These are phyloP conservation scores for Herpetomonas samuelpessoai DNA, from an alignment of 208 protist genomes.

Conservation along the genomic window DNA sequence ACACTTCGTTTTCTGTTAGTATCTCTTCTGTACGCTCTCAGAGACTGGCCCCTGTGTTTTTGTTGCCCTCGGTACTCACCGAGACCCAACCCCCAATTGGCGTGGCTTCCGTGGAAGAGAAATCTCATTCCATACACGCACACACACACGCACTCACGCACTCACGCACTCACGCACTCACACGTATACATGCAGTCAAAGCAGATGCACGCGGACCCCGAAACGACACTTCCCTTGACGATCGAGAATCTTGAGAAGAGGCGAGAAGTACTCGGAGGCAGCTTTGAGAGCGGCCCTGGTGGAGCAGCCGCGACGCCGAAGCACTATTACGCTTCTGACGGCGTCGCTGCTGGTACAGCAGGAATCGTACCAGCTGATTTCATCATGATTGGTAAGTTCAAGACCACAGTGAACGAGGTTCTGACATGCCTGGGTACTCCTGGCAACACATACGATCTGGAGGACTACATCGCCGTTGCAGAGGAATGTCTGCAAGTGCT, in stretches of 20 bases:
- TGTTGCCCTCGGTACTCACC: no score
- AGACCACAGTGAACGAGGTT: constrained; percentile 62
- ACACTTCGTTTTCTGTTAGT: no score
- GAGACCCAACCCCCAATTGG: no score
- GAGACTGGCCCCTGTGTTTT: no score
- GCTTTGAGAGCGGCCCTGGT: neutral
- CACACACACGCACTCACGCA: no score
- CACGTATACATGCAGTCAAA: no score
- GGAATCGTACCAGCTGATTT: constrained; percentile 10
- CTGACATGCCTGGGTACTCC: constrained; percentile 41
- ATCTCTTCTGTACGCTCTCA: no score
- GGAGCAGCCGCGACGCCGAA: neutral
- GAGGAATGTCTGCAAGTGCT: constrained; percentile 63
- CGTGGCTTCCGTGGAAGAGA: no score
- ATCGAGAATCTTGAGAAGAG: neutral
- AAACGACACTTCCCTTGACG: neutral
- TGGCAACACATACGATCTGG: constrained; percentile 43
- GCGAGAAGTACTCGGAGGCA: neutral
- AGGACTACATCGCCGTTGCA: constrained; percentile 63
- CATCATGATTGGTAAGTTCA: constrained; percentile 51
- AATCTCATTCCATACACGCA: no score
- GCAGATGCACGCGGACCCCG: neutral
- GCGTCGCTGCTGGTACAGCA: no score
- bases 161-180: no score
- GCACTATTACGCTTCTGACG: neutral